Conservation (phyloP, 495 filamentous ascomycete genomes). For the Penicillium lagena region DNA sequence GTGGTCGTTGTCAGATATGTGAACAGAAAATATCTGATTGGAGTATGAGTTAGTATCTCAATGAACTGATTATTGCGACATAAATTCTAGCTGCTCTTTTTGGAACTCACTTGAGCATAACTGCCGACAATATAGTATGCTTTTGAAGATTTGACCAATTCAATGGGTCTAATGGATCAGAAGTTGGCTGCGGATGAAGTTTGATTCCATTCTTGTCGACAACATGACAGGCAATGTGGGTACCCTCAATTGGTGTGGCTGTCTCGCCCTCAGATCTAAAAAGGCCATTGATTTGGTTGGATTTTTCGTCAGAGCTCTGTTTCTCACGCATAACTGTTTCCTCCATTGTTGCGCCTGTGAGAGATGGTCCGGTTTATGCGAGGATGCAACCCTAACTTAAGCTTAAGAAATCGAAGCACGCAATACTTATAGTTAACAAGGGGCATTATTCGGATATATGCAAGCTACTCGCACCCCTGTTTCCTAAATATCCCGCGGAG, state of each 20-base stretch:
- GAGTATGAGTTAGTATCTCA: not conserved
- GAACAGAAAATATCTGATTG: conserved; percentile 54
- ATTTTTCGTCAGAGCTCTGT: not conserved
- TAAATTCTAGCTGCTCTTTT: too few relatives aligned
- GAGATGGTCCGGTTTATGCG: too few relatives aligned
- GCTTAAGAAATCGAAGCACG: too few relatives aligned
- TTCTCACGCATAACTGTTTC: not conserved
- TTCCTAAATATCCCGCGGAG: too few relatives aligned
- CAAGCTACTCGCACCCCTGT: too few relatives aligned
- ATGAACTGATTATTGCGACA: too few relatives aligned
- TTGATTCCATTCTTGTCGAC: conserved; percentile 27
- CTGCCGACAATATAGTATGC: conserved; percentile 44
- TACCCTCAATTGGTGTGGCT: conserved; percentile 1
- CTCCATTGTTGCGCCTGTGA: too few relatives aligned
- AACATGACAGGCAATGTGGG: conserved; percentile 7
- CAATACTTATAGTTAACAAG: too few relatives aligned
- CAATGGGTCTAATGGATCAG: conserved; percentile 51
- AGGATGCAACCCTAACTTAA: too few relatives aligned
- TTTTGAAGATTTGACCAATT: conserved; percentile 50
- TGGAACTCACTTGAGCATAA: conserved; percentile 48
- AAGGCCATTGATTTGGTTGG: not conserved
- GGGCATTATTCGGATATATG: too few relatives aligned
- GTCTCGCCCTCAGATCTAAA: not conserved
- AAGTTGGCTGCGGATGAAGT: conserved; percentile 44
- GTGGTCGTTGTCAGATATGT: conserved; percentile 60